Evolutionary conservation across 768 basidiomycete species (phyloP), one percentile per base, ranked within the genome.

Genomic region (Lepiota brunneoincarnata): DNA sequence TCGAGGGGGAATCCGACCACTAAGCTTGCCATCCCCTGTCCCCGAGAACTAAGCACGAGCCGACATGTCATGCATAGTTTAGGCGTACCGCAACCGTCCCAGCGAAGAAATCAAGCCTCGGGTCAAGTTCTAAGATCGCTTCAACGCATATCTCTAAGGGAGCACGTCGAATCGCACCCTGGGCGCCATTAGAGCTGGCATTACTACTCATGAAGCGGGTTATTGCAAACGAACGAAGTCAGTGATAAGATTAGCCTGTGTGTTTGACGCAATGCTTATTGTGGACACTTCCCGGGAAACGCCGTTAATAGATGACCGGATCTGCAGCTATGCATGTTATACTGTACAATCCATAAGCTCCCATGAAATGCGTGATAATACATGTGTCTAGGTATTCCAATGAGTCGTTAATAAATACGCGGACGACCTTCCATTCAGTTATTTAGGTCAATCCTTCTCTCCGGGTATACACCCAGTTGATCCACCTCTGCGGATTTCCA

Each of bases 1-100:
- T 92, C 91, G 48, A 91, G 86, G 0, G 90, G 91, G 61, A 87
- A 88, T 14, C 89, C 89, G 2, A 87, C 82, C 3, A 86, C 66
- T 3, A 92, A 73, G 23, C 84, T 79, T 0, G 83, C 78, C 43
- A 84, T 81, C 7, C 89, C 89, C 79, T 80, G 50, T 20, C 23
- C 10, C 20, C 9, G 31, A 44, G 17, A 38, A 6, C 40, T 44
- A 17, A 18, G 31, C 24, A 24, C 23, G 44, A 26, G 44, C 34
- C 38, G 2, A 15, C 14, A 40, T 42, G 14, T 38, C 24, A 42
- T 14, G 46, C 26, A 6, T 36, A 37, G 17, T 45, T 58, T 37
- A 21, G 35, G 58, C 68, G 40, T 60, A 72, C 72, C 45, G 84
- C 83, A 31, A 86, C 70, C 0, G 90, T 91, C 4, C 92, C 92